Evolutionary conservation across 1,284 basidiomycete species (phyloP), one percentile per base, ranked within the genome.

Genomic region (Ceratobasidium sp.): DNA sequence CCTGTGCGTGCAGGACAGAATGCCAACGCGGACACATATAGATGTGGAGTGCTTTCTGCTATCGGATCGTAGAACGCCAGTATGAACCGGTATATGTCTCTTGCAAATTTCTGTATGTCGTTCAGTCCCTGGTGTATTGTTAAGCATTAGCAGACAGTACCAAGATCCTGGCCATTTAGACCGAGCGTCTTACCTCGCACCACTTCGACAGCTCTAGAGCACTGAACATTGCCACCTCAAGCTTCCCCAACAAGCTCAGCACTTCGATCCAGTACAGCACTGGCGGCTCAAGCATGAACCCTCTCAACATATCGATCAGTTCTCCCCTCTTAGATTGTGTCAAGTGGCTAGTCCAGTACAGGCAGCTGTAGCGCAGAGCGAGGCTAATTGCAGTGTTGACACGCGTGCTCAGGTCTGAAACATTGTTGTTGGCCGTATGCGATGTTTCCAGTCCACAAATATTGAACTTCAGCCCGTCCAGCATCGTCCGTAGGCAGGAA

Each of bases 181-280:
- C 35, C 4, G 6, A 11, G 35, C 11, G 6, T 5, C 35, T 38
- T 38, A 38, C 35, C 11, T 5, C 6, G 11, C 35, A 38, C 35
- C 35, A 38, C 35, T 38, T 38, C 35, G 35, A 38, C 35, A 38
- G 11, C 35, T 38, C 35, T 38, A 38, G 35, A 11, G 35, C 35
- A 26, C 49, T 30, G 7, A 4, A 4, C 26, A 30, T 55, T 2
- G 14, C 14, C 21, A 18, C 26, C 2, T 43, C 30, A 2, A 66
- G 28, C 26, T 66, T 49, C 1, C 50, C 18, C 3, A n/a, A 16
- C 14, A 66, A 16, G 28, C 63, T 66, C 35, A 66, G 28, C 11
- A 30, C 50, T 30, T 66, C 50, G 18, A 66, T 66, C 63, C 63
- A 66, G 50, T 43, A 66, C 5, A 63, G 9, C 14, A 63, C 26